A percentile compares a stretch with the other conserved stretches of the same genome.
Evolutionary conservation across 495 filamentous ascomycete species (phyloP).

Genomic region (Penicillium diatomitis): DNA sequence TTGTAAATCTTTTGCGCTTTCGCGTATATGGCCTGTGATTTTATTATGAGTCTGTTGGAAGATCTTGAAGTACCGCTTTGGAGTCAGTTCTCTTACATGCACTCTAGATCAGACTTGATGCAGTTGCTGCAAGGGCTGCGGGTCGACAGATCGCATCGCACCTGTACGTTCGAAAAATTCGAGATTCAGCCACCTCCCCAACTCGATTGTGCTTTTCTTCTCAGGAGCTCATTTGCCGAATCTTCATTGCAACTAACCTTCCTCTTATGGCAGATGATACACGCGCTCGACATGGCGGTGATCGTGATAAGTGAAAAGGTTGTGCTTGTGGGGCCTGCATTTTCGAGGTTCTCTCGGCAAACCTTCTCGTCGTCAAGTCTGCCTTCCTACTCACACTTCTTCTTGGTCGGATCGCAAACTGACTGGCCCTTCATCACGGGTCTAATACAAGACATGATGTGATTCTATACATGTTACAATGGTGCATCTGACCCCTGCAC

Average conservation of each 20-base stretch:
- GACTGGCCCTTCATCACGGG: no score
- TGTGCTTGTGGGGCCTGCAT: slow-evolving; percentile 5
- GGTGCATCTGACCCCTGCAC: no score
- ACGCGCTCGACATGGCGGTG: slow-evolving; percentile 18
- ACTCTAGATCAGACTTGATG: slow-evolving; percentile 19
- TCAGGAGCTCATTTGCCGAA: not conserved
- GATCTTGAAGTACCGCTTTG: no score
- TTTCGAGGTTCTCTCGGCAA: not conserved
- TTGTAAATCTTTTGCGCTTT: slow-evolving; percentile 23
- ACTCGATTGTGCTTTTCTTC: not conserved
- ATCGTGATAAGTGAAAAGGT: slow-evolving; percentile 8
- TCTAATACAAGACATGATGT: no score
- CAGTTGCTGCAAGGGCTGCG: slow-evolving; percentile 25
- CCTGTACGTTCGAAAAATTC: slow-evolving; percentile 2
- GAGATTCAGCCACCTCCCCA: no score
- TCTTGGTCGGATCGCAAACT: no score
- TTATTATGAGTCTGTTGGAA: no score
- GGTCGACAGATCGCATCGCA: slow-evolving; percentile 19
- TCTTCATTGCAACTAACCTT: slow-evolving; percentile 8
- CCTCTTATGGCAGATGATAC: slow-evolving; percentile 23
- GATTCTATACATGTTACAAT: no score
- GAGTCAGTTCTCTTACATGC: slow-evolving; percentile 10
- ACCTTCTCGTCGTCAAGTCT: not conserved
- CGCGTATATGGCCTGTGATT: slow-evolving; percentile 17
- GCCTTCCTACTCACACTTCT: no score